Evolutionary conservation across 371 early-diverging fungal species (phyloP), one percentile per base, ranked within the genome.

Genomic region (Saksenaea vasiformis): DNA sequence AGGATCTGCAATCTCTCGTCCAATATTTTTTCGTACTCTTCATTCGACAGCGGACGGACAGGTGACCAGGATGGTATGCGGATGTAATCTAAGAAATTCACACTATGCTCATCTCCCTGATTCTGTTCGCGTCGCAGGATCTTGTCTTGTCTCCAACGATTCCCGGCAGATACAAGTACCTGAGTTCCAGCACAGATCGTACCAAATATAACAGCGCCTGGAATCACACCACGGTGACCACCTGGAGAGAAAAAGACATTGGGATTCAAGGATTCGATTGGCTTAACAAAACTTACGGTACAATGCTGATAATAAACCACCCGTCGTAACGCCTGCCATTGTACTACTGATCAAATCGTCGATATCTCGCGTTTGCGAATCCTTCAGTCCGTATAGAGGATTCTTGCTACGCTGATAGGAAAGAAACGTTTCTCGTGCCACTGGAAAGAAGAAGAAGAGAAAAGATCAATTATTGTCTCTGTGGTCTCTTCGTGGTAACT

Each of bases 281-380:
- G 8, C 15, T 7, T 41, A 56, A 14, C 15, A 14, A 14, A 26
- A 64, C 76, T 66, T 79, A 85, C 83, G 80, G 44, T 73, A 75
- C 19, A 78, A 64, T 13, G 85, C 83, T 5, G 83, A 69, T 14
- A 87, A 64, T 11, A 85, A 62, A 28, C 87, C 85, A 60, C 87
- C 87, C 26, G 85, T 84, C 9, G 76, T 82, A 5, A 75, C 77
- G 53, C 87, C 87, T 38, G 87, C 85, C 73, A 85, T 65, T 0
- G 85, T 74, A 65, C 87, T 87, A 31, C 85, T 85, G 38, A 83
- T 71, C 19, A 85, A 65, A 24, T 79, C 79, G 73, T 87, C 87
- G 38, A 78, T 64, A 28, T 84, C 84, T 59, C 76, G 70, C 5
- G 85, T 87, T 65, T 85, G 76, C 14, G 85, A 85, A 58, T 83